Conservation (phyloP, 23 red algal species). For the Cyanidium caldarium region DNA sequence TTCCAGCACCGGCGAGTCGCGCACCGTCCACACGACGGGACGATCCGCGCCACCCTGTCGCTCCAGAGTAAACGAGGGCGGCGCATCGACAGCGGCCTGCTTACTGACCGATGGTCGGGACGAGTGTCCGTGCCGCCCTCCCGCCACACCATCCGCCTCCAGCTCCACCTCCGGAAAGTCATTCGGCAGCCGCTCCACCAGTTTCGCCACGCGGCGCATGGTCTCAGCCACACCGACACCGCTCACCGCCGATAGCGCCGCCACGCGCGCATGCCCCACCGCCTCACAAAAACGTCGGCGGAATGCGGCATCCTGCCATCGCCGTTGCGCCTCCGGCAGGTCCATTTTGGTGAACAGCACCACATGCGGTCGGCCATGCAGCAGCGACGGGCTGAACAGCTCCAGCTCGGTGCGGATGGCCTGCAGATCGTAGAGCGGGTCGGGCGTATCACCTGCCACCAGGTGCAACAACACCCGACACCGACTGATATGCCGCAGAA, state of each 20-base stretch:
- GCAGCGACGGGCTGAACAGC: constrained; percentile 52
- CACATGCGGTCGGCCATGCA: constrained; percentile 36
- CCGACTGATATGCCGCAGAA: constrained; percentile 81
- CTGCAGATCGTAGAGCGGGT: constrained; percentile 45
- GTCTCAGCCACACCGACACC: constrained; percentile 30
- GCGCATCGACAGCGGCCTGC: constrained; percentile 5
- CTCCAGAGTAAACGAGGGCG: neutral
- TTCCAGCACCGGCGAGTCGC: constrained; percentile 28
- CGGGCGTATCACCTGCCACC: constrained; percentile 29
- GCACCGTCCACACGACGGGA: neutral
- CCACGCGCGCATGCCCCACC: constrained; percentile 41
- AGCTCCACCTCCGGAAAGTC: constrained; percentile 9
- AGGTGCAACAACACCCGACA: constrained; percentile 71
- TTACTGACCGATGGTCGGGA: neutral
- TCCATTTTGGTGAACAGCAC: constrained; percentile 89
- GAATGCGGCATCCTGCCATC: constrained; percentile 15
- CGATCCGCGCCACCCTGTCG: neutral
- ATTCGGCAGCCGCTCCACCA: constrained; percentile 24
- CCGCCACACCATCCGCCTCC: too few relatives aligned
- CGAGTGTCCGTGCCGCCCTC: too few relatives aligned
- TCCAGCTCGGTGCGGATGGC: constrained; percentile 69
- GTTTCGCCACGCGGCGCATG: constrained; percentile 25
- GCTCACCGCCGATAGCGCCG: constrained; percentile 45
- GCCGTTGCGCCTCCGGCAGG: constrained; percentile 31
- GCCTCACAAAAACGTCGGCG: constrained; percentile 24